Percentiles rank a stretch among this genome's conserved stretches.
phyloP scores from a whole-genome alignment of 805 yeast species.

The Cyberlindnera euphorbiiphila region DNA sequence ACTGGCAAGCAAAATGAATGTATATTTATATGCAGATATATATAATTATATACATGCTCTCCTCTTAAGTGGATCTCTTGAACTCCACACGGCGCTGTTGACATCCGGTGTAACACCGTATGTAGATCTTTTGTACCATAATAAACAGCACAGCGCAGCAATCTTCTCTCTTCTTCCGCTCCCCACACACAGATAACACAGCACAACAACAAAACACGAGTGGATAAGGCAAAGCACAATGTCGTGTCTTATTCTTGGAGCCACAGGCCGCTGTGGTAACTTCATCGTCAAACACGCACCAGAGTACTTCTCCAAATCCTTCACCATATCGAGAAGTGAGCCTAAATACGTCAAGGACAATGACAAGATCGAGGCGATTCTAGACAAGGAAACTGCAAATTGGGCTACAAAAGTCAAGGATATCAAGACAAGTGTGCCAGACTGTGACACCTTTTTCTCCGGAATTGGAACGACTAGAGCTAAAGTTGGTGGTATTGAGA shows the following conservation, averaged over 20 bases:
- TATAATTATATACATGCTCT: too few relatives aligned
- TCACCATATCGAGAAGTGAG: conserved; percentile 48
- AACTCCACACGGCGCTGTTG: too few relatives aligned
- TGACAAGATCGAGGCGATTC: conserved; percentile 30
- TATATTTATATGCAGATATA: too few relatives aligned
- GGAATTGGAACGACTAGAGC: conserved; percentile 75
- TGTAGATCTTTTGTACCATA: too few relatives aligned
- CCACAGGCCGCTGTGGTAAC: conserved; percentile 77
- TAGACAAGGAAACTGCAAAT: conserved; percentile 42
- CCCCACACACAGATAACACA: too few relatives aligned
- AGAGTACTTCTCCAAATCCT: conserved; percentile 37
- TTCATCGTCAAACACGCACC: conserved; percentile 44
- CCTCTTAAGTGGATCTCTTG: too few relatives aligned
- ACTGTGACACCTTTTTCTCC: conserved; percentile 47
- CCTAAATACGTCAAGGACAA: conserved; percentile 12
- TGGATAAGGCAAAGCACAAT: too few relatives aligned
- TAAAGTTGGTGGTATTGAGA: conserved; percentile 67
- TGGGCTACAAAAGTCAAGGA: conserved; percentile 44
- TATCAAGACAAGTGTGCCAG: conserved; percentile 21
- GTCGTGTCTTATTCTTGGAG: conserved; percentile 48
- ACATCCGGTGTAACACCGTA: too few relatives aligned
- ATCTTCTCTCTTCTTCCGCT: too few relatives aligned
- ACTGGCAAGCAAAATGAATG: too few relatives aligned
- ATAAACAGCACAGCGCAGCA: too few relatives aligned
- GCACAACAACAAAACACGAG: too few relatives aligned